phyloP scores from a whole-genome alignment of 495 filamentous ascomycete genomes.

The Xylaria scruposa region DNA sequence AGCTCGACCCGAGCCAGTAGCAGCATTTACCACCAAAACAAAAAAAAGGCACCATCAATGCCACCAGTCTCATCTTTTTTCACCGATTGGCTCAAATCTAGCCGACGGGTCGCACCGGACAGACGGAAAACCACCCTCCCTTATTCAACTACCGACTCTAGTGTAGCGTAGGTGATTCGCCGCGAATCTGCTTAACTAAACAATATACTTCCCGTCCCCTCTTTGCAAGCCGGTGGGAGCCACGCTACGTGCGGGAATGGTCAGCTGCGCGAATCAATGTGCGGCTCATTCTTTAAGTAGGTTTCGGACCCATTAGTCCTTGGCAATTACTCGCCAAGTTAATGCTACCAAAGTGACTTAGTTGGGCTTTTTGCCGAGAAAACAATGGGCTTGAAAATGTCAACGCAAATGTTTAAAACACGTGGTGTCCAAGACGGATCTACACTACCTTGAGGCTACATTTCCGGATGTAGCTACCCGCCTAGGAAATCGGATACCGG shows the following conservation, averaged over 20 bases:
- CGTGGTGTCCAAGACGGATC: neutral
- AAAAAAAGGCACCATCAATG: neutral
- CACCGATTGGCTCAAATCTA: conserved; percentile 10
- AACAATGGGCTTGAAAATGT: no score
- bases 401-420: neutral
- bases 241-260: neutral
- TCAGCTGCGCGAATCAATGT: neutral
- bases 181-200: neutral
- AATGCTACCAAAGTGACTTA: no score
- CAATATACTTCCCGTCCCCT: neutral
- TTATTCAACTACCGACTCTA: conserved; percentile 8
- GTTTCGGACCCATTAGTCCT: no score
- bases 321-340: no score
- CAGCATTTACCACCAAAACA: neutral
- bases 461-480: conserved; percentile 8
- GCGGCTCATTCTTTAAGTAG: neutral
- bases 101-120: neutral
- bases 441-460: neutral
- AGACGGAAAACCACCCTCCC: neutral
- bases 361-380: no score
- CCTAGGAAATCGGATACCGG: neutral
- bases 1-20: neutral
- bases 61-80: neutral
- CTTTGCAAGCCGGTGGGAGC: neutral
- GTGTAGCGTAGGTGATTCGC: neutral